A percentile compares a stretch with the other conserved stretches of the same genome.
phyloP scores from a whole-genome alignment of 768 basidiomycete genomes.

The Xanthoconium purpureum region DNA sequence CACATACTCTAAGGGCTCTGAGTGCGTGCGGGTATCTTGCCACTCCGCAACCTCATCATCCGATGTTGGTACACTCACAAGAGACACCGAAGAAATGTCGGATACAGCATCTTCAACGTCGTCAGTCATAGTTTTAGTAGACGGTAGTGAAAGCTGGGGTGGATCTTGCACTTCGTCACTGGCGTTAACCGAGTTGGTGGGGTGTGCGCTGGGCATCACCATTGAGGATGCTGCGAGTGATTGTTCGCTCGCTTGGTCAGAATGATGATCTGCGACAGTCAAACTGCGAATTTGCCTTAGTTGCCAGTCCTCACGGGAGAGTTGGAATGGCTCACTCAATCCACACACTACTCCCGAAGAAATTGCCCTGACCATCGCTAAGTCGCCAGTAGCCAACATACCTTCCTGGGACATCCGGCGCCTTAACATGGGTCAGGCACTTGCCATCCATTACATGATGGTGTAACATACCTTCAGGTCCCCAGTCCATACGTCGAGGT shows the following conservation, averaged over 20 bases:
- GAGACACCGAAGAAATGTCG: slow-evolving; percentile 49
- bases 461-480: slow-evolving; percentile 63
- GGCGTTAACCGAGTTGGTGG: slow-evolving; percentile 10
- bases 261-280: slow-evolving; percentile 55
- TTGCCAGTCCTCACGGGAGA: background rate
- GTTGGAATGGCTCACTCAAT: slow-evolving; percentile 57
- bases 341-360: slow-evolving; percentile 74
- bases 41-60: slow-evolving; percentile 54
- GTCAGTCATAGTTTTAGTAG: slow-evolving; percentile 39
- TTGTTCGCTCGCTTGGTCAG: slow-evolving; percentile 37
- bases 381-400: slow-evolving; percentile 80
- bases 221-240: slow-evolving; percentile 67
- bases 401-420: slow-evolving; percentile 68
- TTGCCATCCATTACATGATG: background rate
- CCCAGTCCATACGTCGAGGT: slow-evolving; percentile 64
- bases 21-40: slow-evolving; percentile 52
- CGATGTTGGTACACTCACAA: slow-evolving; percentile 61
- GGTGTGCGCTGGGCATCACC: slow-evolving; percentile 53
- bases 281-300: slow-evolving; percentile 43
- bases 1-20: slow-evolving; percentile 57
- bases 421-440: slow-evolving; percentile 36
- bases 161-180: slow-evolving; percentile 5
- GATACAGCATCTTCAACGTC: slow-evolving; percentile 33
- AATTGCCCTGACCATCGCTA: slow-evolving; percentile 50
- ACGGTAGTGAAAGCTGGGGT: slow-evolving; percentile 15